phyloP scores from a whole-genome alignment of 2,329 filamentous ascomycete genomes.

The Aspergillus caelatus region DNA sequence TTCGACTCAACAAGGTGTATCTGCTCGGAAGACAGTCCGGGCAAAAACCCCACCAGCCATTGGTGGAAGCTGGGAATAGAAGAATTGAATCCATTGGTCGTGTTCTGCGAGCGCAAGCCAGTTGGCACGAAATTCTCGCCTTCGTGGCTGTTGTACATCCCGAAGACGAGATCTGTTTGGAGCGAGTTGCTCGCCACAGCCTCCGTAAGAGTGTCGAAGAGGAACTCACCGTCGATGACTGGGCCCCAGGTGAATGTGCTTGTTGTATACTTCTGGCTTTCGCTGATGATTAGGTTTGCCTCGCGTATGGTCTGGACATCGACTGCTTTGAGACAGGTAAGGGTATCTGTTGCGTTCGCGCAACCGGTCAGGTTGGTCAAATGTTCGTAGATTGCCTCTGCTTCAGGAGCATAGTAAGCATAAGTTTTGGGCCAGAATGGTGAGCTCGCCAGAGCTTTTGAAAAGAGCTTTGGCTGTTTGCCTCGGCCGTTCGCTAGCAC shows the following conservation, averaged over 20 bases:
- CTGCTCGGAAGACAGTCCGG: conserved; percentile 46
- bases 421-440: conserved; percentile 66
- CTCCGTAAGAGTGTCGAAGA: conserved; percentile 51
- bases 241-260: conserved; percentile 63
- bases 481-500: conserved; percentile 53
- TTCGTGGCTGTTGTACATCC: conserved; percentile 66
- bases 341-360: conserved; percentile 42
- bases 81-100: conserved; percentile 52
- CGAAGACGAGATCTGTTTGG: conserved; percentile 52
- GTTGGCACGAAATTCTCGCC: conserved; percentile 64
- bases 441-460: conserved; percentile 54
- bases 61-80: conserved; percentile 52
- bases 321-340: conserved; percentile 58
- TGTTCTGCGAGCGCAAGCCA: conserved; percentile 44
- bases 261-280: conserved; percentile 56
- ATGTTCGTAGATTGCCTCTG: conserved; percentile 55
- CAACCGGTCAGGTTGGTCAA: conserved; percentile 55
- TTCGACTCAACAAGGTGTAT: conserved; percentile 44
- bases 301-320: conserved; percentile 58
- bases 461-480: conserved; percentile 50
- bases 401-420: conserved; percentile 52
- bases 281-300: conserved; percentile 55
- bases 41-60: conserved; percentile 60
- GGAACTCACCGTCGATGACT: conserved; percentile 60
- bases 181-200: conserved; percentile 43